A percentile compares a stretch with the other conserved stretches of the same genome.
These are phyloP conservation scores for Petrea volubilis DNA, from an alignment of 257 asterid species.

Conservation along the genomic window DNA sequence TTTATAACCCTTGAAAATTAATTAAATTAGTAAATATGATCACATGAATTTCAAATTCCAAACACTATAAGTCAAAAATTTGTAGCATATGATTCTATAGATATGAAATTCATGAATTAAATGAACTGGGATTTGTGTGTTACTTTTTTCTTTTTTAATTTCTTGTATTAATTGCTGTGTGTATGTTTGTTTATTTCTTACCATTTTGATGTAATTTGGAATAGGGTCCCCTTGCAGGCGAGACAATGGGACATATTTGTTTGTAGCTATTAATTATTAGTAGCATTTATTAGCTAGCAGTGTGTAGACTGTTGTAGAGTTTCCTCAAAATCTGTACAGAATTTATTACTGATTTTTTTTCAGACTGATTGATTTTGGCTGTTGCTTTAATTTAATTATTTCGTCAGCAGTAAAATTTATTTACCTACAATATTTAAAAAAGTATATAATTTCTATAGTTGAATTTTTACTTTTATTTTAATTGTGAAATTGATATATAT, in stretches of 20 bases:
- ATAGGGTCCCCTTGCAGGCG: conserved; percentile 21
- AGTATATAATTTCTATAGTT: no score
- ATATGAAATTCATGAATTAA: neutral
- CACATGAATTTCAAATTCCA: neutral
- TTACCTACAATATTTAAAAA: no score
- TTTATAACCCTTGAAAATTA: conserved; percentile 60
- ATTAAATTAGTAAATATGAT: neutral
- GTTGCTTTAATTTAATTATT: conserved; percentile 16
- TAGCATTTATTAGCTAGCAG: conserved; percentile 21
- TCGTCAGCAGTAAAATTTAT: neutral
- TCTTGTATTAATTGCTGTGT: neutral
- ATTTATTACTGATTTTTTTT: conserved; percentile 26
- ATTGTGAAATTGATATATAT: no score
- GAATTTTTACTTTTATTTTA: no score
- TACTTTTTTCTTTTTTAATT: neutral
- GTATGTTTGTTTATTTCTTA: neutral
- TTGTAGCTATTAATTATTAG: neutral
- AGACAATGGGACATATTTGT: neutral
- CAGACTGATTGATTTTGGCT: conserved; percentile 28
- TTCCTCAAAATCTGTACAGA: conserved; percentile 20
- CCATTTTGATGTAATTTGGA: neutral
- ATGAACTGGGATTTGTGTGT: neutral
- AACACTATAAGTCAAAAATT: no score
- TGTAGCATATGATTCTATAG: neutral
- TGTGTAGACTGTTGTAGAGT: neutral